Conservation (phyloP, 306 rosid species). For the Mimosa bimucronata region DNA sequence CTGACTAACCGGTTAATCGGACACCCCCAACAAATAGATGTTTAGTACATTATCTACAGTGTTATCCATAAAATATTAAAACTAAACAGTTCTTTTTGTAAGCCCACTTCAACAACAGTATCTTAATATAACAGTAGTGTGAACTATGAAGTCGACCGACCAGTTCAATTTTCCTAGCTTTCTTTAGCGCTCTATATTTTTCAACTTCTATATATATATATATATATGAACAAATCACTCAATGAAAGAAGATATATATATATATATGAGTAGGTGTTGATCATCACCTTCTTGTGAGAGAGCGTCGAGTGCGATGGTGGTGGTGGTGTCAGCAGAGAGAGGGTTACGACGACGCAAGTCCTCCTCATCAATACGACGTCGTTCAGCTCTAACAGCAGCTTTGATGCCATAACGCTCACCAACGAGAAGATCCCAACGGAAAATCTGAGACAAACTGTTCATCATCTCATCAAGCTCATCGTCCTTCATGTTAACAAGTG, state of each 20-base stretch:
- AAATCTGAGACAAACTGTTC: conserved; percentile 81
- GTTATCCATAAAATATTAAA: background rate
- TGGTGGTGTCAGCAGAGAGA: conserved; percentile 52
- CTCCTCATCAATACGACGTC: conserved; percentile 76
- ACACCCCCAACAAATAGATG: no score
- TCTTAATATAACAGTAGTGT: conserved; percentile 55
- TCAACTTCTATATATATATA: background rate
- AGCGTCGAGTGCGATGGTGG: conserved; percentile 72
- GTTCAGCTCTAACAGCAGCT: conserved; percentile 88
- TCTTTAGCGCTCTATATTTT: background rate
- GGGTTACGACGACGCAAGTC: conserved; percentile 57
- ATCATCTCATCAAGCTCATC: conserved; percentile 96
- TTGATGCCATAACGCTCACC: conserved; percentile 94
- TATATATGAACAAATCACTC: background rate
- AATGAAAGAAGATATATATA: background rate
- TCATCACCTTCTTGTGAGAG: conserved; percentile 88
- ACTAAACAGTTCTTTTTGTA: background rate
- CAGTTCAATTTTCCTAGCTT: background rate
- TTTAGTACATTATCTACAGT: background rate
- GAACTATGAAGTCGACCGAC: background rate
- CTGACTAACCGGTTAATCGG: no score
- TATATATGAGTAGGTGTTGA: background rate
- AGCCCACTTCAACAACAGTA: conserved; percentile 43
- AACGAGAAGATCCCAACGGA: conserved; percentile 86
- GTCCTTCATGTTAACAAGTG: conserved; percentile 84